phyloP scores from a whole-genome alignment of 2,329 filamentous ascomycete genomes.

The Hypoxylon sp. region DNA sequence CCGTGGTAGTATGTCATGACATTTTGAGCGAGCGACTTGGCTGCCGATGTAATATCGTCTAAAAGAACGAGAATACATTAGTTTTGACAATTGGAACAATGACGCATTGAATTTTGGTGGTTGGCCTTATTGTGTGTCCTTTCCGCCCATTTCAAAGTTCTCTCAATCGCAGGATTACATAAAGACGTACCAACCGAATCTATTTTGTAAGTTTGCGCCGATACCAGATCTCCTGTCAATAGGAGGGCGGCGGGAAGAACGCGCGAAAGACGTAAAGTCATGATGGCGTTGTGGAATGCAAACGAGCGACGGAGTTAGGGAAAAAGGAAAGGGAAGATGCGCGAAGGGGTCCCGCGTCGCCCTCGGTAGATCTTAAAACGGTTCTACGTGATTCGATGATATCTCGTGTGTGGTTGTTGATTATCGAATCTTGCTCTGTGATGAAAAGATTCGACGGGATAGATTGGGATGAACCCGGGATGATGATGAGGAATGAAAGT shows the following conservation, averaged over 20 bases:
- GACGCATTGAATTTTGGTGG: not conserved
- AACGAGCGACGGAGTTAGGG: slow-evolving; percentile 35
- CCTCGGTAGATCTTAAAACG: slow-evolving; percentile 10
- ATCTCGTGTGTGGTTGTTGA: not conserved
- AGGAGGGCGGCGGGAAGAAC: slow-evolving; percentile 23
- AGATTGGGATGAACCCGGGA: slow-evolving; percentile 2
- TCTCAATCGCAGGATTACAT: not conserved
- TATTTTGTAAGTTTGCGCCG: slow-evolving; percentile 39
- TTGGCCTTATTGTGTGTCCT: not conserved
- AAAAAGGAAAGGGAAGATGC: slow-evolving; percentile 20
- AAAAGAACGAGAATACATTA: slow-evolving; percentile 42
- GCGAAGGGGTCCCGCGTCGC: slow-evolving; percentile 13
- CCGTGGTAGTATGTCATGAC: slow-evolving; percentile 51
- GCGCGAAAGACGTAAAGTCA: slow-evolving; percentile 24
- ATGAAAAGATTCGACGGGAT: slow-evolving; percentile 8
- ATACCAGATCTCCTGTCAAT: slow-evolving; percentile 18
- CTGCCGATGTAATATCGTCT: slow-evolving; percentile 64
- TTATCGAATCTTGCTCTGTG: slow-evolving; percentile 4
- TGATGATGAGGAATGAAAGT: slow-evolving; percentile 6
- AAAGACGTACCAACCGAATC: slow-evolving; percentile 42
- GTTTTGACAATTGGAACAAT: not conserved
- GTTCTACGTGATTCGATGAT: slow-evolving; percentile 5
- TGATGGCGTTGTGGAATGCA: slow-evolving; percentile 13
- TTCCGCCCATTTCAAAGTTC: not conserved
- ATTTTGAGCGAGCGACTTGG: slow-evolving; percentile 48